Percentiles rank a stretch among this genome's conserved stretches.
These are phyloP conservation scores for Quillaja saponaria DNA, from an alignment of 306 rosid species.

Conservation along the genomic window DNA sequence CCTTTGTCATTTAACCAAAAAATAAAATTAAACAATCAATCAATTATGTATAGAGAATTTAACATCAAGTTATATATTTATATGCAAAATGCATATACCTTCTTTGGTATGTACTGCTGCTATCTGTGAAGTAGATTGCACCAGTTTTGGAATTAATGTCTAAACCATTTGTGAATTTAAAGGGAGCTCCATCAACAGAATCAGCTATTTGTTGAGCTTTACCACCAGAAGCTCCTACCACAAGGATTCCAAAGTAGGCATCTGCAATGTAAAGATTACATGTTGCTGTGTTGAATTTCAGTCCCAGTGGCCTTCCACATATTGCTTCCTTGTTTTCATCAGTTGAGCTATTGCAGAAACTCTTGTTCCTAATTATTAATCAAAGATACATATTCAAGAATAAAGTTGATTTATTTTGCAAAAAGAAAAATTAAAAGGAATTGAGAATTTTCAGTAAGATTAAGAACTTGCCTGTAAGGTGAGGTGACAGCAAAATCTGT, in stretches of 20 bases:
- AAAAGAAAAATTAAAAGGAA: no score
- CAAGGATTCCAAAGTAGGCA: slow-evolving; percentile 49
- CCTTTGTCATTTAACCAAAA: slow-evolving; percentile 10
- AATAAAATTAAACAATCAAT: background rate
- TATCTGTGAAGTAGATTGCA: slow-evolving; percentile 46
- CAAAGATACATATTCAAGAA: no score
- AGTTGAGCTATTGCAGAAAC: slow-evolving; percentile 38
- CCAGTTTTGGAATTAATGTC: slow-evolving; percentile 43
- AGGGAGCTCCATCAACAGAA: slow-evolving; percentile 37
- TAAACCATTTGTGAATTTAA: slow-evolving; percentile 42
- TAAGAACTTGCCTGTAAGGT: no score
- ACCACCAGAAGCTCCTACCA: slow-evolving; percentile 37
- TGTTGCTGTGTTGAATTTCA: slow-evolving; percentile 5
- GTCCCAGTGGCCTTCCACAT: slow-evolving; percentile 55
- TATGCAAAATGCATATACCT: slow-evolving; percentile 53
- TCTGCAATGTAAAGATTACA: slow-evolving; percentile 21
- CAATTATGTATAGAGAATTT: no score
- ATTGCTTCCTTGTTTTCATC: slow-evolving; percentile 24
- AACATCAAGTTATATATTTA: no score
- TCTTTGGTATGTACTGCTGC: slow-evolving; percentile 45
- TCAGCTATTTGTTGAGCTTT: slow-evolving; percentile 30
- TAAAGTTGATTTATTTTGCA: no score
- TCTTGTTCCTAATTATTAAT: slow-evolving; percentile 37
- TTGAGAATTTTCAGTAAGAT: no score
- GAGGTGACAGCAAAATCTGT: no score